These are phyloP conservation scores for Pyrus pyrifolia DNA, from an alignment of 306 rosid species.

Conservation along the genomic window DNA sequence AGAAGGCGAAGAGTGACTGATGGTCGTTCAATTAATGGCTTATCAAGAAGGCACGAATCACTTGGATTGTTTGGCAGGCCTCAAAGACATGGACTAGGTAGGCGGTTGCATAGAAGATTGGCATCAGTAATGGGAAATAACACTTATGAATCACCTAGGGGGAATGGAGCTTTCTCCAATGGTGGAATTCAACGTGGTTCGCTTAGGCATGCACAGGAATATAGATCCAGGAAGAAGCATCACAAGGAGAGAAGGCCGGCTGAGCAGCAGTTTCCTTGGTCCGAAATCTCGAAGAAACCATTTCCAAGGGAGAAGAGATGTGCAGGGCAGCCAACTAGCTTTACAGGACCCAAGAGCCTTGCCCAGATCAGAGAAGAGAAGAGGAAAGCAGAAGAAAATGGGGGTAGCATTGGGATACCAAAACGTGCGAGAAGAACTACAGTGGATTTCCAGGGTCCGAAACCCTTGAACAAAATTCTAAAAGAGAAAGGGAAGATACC, in stretches of 20 bases:
- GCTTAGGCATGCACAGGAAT: constrained; percentile 36
- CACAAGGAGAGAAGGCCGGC: constrained; percentile 27
- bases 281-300: constrained; percentile 38
- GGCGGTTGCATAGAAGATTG: constrained; percentile 33
- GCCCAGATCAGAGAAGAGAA: constrained; percentile 66
- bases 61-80: constrained; percentile 26
- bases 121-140: constrained; percentile 41
- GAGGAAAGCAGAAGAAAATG: constrained; percentile 28
- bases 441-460: constrained; percentile 53
- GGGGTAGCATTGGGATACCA: constrained; percentile 1
- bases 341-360: constrained; percentile 69
- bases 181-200: constrained; percentile 27
- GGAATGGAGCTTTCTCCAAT: constrained; percentile 1
- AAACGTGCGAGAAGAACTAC: constrained; percentile 1
- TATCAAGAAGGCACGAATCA: constrained; percentile 39
- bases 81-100: constrained; percentile 23
- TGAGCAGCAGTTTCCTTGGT: constrained; percentile 24
- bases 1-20: constrained; percentile 43
- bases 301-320: constrained; percentile 26
- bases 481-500: constrained; percentile 40
- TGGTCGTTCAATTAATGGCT: constrained; percentile 24
- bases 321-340: constrained; percentile 23
- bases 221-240: constrained; percentile 36
- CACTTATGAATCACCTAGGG: constrained; percentile 19
- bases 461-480: constrained; percentile 56